Conservation (phyloP, 2,329 filamentous ascomycete genomes). For the Colletotrichum brevisporum region DNA sequence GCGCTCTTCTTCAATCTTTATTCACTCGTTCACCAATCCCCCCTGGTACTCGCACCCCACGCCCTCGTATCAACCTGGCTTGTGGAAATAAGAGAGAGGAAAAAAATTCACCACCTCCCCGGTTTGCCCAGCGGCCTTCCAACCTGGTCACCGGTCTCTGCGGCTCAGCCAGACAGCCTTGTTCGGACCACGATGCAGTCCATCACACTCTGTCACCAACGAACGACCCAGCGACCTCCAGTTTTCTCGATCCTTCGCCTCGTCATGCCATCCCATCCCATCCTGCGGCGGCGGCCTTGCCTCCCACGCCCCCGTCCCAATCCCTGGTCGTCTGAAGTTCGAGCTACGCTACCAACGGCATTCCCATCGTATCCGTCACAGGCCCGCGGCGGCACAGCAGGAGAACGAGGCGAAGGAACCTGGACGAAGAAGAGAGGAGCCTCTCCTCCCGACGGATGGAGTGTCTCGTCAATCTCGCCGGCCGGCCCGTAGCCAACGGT, state of each 20-base stretch:
- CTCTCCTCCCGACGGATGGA: neutral
- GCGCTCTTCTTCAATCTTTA: neutral
- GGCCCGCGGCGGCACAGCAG: conserved; percentile 17
- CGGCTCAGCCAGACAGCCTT: conserved; percentile 18
- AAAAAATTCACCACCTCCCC: neutral
- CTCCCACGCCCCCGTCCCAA: neutral
- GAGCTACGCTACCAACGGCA: conserved; percentile 1
- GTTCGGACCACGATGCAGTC: conserved; percentile 15
- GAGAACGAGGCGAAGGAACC: neutral
- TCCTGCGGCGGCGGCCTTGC: neutral
- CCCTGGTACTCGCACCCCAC: neutral
- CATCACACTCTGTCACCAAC: conserved; percentile 14
- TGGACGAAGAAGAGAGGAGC: neutral
- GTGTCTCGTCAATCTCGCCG: conserved; percentile 29
- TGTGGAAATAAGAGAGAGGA: conserved; percentile 1
- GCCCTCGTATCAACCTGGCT: conserved; percentile 7
- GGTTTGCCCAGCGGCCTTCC: conserved; percentile 18
- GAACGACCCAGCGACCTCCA: neutral
- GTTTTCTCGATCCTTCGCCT: conserved; percentile 5
- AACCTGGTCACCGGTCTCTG: conserved; percentile 16
- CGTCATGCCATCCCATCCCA: neutral
- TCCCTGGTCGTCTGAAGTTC: conserved; percentile 20
- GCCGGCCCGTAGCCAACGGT: conserved; percentile 4
- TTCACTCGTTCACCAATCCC: neutral
- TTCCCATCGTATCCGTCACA: neutral